Base-by-base conservation (phyloP, 176 grass and related monocot genomes). In the Elymus sibiricus region DNA sequence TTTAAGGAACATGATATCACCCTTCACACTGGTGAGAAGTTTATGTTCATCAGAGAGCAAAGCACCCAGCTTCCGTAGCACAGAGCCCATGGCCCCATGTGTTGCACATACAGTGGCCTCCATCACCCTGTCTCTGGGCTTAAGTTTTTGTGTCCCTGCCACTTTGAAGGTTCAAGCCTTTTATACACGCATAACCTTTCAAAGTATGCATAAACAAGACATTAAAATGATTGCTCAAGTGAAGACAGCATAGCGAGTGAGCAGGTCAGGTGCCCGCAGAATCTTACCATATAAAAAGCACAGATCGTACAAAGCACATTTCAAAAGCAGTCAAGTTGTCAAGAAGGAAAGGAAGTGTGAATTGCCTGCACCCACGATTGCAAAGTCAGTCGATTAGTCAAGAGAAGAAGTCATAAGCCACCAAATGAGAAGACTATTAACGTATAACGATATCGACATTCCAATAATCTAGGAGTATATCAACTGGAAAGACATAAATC, bases 21-120 rank as follows among this genome's bases (percentile, higher is more conserved):
- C 11, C 27, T 55, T 78, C 42, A 85, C 72, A 25, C 34, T 26
- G 32, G 12, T 51, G 46, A 55, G 80, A 59, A 85, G 71, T 2
- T 70, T 70, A 47, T 58, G 59, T 70, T 82, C 80, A 68, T 82
- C 65, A 53, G 80, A 55, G 66, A 82, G 80, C 80, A 82, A 68
- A 32, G 51, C 80, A 35, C 64, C 47, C 19, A 82, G 66, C 47
- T 82, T 82, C 44, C 80, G 14, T 34, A 82, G 47, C 22, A 82
- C 13, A 47, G 80, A 70, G 13, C 32, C 65, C 47, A 82, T 71
- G 29, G 21, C 66, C 35, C 80, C 65, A 51, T 82, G 31, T 51
- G 80, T 26, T 40, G 80, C 31, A 47, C 65, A 55, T 24, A 82
- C 22, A 17, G 70, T 47, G 49, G 65, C 80, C 34, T 82, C 80